phyloP scores from a whole-genome alignment of 495 filamentous ascomycete species.

The Rostrohypoxylon terebratum region DNA sequence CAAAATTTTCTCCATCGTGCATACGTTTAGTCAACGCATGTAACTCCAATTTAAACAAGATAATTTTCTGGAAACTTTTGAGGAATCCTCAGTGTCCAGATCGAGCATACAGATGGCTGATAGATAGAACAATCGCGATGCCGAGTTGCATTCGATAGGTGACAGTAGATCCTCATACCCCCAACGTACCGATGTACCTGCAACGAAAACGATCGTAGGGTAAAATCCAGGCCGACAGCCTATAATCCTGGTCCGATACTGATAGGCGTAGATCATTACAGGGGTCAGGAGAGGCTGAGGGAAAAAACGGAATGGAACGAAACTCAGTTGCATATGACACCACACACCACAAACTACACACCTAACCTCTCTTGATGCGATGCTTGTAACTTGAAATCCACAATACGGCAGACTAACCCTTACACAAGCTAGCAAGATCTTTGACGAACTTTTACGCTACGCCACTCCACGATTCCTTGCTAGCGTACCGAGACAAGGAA shows the following conservation, averaged over 20 bases:
- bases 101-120: slow-evolving; percentile 6
- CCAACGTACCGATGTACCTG: slow-evolving; percentile 24
- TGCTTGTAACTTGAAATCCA: slow-evolving; percentile 2
- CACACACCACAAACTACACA: slow-evolving; percentile 34
- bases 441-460: slow-evolving; percentile 35
- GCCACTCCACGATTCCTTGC: slow-evolving; percentile 40
- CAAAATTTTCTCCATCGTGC: slow-evolving; percentile 10
- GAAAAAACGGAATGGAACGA: slow-evolving; percentile 47
- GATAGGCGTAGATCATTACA: slow-evolving; percentile 39
- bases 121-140: slow-evolving; percentile 4
- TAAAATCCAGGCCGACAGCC: slow-evolving; percentile 45
- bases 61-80: slow-evolving; percentile 37
- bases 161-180: slow-evolving; percentile 18
- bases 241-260: slow-evolving; percentile 39
- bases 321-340: slow-evolving; percentile 45
- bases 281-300: slow-evolving; percentile 42
- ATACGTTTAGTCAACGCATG: slow-evolving; percentile 13
- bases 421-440: slow-evolving; percentile 29
- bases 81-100: slow-evolving; percentile 16
- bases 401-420: slow-evolving; percentile 1
- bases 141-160: not conserved
- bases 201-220: slow-evolving; percentile 41
- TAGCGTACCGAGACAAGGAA: slow-evolving; percentile 38
- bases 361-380: slow-evolving; percentile 12
- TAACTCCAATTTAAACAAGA: slow-evolving; percentile 39